Evolutionary conservation across 257 asterid genomes (phyloP).

Genomic region (Echites panduratus): DNA sequence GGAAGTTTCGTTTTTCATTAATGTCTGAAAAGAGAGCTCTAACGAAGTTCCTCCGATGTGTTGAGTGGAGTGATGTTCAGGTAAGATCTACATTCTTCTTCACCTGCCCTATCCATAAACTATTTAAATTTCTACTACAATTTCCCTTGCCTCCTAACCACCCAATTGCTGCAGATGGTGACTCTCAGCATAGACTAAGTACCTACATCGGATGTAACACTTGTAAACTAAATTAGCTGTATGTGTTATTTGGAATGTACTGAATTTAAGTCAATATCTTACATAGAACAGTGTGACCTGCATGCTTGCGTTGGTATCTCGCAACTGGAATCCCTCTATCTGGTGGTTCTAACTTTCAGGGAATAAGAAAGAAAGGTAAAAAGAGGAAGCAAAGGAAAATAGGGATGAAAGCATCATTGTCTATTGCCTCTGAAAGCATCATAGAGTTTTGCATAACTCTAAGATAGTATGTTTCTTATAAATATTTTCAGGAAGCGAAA

Average conservation of each 20-base stretch:
- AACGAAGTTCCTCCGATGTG: constrained; percentile 88
- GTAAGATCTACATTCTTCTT: constrained; percentile 31
- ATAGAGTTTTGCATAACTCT: neutral
- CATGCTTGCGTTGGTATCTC: neutral
- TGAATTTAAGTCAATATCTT: neutral
- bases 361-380: too few species aligned
- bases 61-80: constrained; percentile 99
- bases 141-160: neutral
- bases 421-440: neutral
- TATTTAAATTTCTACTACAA: neutral
- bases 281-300: neutral
- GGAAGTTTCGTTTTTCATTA: constrained; percentile 94
- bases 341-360: neutral
- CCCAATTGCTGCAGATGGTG: neutral
- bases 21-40: constrained; percentile 96
- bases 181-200: neutral
- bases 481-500: constrained; percentile 77
- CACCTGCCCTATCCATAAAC: neutral
- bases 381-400: neutral
- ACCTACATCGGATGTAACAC: too few species aligned
- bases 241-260: too few species aligned
- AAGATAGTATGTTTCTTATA: constrained; percentile 6
- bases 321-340: neutral
- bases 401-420: neutral
- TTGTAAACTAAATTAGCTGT: neutral